Evolutionary conservation across 768 basidiomycete genomes (phyloP), one percentile per base, ranked within the genome.

Genomic region (Sistotremastrum niveocremeum): DNA sequence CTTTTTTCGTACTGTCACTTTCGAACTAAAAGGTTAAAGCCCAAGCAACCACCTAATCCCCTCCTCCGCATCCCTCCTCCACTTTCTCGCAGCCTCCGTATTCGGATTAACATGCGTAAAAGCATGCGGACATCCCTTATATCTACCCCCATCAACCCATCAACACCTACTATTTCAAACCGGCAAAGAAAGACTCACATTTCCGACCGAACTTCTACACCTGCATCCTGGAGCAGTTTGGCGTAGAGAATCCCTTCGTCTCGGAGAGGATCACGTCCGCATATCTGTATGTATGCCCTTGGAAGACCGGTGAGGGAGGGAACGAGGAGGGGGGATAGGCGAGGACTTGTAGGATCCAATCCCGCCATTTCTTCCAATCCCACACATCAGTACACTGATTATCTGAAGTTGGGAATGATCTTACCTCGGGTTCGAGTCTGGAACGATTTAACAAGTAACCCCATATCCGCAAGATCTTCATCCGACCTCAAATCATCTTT

Each of bases 171-270:
- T 20, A 20, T 20, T 20, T 20, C 20, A 20, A 20, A 20, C 20
- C 20, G 20, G 20, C 20, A 20, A 20, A 20, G 20, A 34, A 42
- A 3, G 30, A 51, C 52, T 41, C 41, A 59, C 57, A 56, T 34
- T 34, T 53, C 53, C 20, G 60, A 28, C 41, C 50, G 56, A 7
- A 54, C 56, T 33, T 46, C 28, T 1, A 58, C 57, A 1, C 56
- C 53, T 4, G 46, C 47, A 33, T 60, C 55, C 7, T 52, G 45
- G 9, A 61, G 48, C 4, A 53, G 35, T 35, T 52, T 49, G 33
- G 52, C 60, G 44, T 60, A 62, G 4, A 59, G 44, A 7, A 57
- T 31, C 2, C 52, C 60, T 36, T 62, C 61, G 41, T 62, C 61
- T 28, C 60, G 51, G 29, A 60, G 38, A 6, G 55, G 53, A 41